Percentiles rank a stretch among this genome's conserved stretches.
phyloP scores from a whole-genome alignment of 305 asterid genomes.

The Rubia peregrina region DNA sequence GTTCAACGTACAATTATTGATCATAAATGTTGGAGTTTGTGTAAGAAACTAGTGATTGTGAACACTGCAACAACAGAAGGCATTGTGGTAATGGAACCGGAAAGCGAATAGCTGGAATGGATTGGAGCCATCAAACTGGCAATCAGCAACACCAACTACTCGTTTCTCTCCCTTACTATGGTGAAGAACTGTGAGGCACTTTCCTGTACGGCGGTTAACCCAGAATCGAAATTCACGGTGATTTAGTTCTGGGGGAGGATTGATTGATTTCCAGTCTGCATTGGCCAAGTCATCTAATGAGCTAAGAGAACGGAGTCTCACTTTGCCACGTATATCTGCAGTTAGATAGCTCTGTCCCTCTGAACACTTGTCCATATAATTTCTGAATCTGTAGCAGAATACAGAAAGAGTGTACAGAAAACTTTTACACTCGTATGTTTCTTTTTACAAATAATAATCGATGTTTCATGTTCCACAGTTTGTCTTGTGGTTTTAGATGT shows the following conservation, averaged over 20 bases:
- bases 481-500: neutral
- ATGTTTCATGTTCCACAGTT: neutral
- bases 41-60: conserved; percentile 30
- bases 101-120: conserved; percentile 54
- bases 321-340: conserved; percentile 43
- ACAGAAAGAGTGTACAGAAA: neutral
- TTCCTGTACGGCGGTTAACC: conserved; percentile 42
- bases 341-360: conserved; percentile 41
- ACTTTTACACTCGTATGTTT: neutral
- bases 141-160: conserved; percentile 41
- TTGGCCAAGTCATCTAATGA: conserved; percentile 35
- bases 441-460: neutral
- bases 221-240: conserved; percentile 56
- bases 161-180: conserved; percentile 31
- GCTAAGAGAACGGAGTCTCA: conserved; percentile 36
- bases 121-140: conserved; percentile 46
- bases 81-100: conserved; percentile 54
- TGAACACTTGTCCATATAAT: conserved; percentile 64
- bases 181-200: conserved; percentile 43
- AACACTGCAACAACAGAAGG: conserved; percentile 54
- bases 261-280: conserved; percentile 63
- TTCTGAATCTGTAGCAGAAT: conserved; percentile 39
- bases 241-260: conserved; percentile 46
- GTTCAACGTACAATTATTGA: neutral
- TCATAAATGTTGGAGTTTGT: neutral